Conservation (phyloP, 2,329 filamentous ascomycete species). For the Beauveria caledonica region DNA sequence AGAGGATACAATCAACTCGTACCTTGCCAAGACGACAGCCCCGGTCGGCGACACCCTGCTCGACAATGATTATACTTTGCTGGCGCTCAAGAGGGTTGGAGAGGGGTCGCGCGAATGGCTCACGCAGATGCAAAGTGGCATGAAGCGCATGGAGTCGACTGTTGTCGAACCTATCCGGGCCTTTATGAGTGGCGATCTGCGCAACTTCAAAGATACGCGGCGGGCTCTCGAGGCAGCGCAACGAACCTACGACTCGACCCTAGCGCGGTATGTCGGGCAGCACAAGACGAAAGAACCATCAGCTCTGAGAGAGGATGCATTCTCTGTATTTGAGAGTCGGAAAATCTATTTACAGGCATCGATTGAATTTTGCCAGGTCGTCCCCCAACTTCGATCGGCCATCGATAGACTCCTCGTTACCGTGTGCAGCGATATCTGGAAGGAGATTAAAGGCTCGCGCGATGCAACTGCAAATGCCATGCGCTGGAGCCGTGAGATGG, state of each 20-base stretch:
- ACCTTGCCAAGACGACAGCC: slow-evolving; percentile 68
- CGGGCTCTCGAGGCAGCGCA: slow-evolving; percentile 70
- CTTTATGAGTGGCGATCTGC: slow-evolving; percentile 73
- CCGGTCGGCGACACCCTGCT: slow-evolving; percentile 74
- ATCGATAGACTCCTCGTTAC: slow-evolving; percentile 82
- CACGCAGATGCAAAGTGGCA: slow-evolving; percentile 62
- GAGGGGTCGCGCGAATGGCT: slow-evolving; percentile 87
- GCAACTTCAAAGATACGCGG: slow-evolving; percentile 77
- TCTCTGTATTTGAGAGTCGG: slow-evolving; percentile 85
- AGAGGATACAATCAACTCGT: slow-evolving; percentile 70
- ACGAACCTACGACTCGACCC: slow-evolving; percentile 71
- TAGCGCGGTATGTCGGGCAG: slow-evolving; percentile 75
- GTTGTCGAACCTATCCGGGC: slow-evolving; percentile 73
- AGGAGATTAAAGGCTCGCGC: slow-evolving; percentile 67
- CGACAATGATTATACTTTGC: slow-evolving; percentile 89
- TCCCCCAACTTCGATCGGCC: slow-evolving; percentile 74
- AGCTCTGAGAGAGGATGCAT: slow-evolving; percentile 85
- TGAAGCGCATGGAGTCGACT: slow-evolving; percentile 68
- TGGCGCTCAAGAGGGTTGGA: slow-evolving; percentile 75
- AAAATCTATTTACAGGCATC: slow-evolving; percentile 86
- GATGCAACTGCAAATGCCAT: slow-evolving; percentile 58
- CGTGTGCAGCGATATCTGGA: slow-evolving; percentile 80
- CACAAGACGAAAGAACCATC: slow-evolving; percentile 92
- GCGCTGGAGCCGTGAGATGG: slow-evolving; percentile 72
- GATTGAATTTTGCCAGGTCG: slow-evolving; percentile 85